phyloP scores from a whole-genome alignment of 768 basidiomycete genomes.

The Hygrophoropsis aurantiaca region DNA sequence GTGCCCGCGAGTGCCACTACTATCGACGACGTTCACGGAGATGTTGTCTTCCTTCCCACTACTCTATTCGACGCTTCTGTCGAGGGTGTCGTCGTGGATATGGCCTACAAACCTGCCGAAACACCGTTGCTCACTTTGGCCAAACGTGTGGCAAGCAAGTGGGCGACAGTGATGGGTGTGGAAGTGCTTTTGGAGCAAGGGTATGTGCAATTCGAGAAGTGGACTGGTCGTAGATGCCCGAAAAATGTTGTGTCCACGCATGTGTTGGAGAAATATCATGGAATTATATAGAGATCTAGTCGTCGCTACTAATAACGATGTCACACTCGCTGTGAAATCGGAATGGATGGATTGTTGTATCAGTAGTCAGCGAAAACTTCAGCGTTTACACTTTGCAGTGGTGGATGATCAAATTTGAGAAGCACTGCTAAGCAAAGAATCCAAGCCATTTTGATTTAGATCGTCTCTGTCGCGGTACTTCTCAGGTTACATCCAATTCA shows the following conservation, averaged over 20 bases:
- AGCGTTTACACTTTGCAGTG: no score
- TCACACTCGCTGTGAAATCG: no score
- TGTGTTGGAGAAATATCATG: slow-evolving; percentile 49
- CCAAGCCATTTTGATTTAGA: no score
- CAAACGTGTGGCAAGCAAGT: slow-evolving; percentile 44
- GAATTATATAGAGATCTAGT: slow-evolving; percentile 5
- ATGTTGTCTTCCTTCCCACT: slow-evolving; percentile 41
- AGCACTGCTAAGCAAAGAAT: no score
- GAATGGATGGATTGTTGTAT: no score
- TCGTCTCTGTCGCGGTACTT: no score
- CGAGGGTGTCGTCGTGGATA: slow-evolving; percentile 84
- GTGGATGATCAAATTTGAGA: no score
- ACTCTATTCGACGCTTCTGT: slow-evolving; percentile 56
- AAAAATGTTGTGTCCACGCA: slow-evolving; percentile 40
- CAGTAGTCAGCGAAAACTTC: no score
- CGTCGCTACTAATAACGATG: no score
- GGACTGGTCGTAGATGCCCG: slow-evolving; percentile 73
- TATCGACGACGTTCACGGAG: slow-evolving; percentile 27
- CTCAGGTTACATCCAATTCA: not conserved
- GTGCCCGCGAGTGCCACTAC: slow-evolving; percentile 74
- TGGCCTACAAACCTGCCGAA: slow-evolving; percentile 89
- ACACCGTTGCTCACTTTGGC: slow-evolving; percentile 81
- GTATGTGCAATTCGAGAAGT: slow-evolving; percentile 77
- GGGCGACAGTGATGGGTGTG: slow-evolving; percentile 76
- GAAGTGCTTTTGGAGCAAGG: slow-evolving; percentile 90